Conservation (phyloP, 169 alveolate genomes). For the Fabrea salina region DNA sequence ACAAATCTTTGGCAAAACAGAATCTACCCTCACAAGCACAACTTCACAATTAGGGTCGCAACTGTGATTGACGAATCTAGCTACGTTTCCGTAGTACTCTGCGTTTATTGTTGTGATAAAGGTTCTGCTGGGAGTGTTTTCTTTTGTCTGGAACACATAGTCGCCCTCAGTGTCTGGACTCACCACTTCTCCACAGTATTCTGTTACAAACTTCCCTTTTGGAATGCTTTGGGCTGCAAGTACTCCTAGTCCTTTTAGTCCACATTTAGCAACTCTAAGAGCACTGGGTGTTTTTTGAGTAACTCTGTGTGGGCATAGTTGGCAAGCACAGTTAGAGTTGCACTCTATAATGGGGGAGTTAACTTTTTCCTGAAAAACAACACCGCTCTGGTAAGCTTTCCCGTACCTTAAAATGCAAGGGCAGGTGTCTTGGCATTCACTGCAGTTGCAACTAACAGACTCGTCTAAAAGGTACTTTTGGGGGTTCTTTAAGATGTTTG, state of each 20-base stretch:
- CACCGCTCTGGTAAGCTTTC: too few relatives aligned
- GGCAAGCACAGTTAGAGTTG: slow-evolving; percentile 1
- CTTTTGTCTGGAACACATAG: background rate
- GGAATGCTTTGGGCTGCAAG: background rate
- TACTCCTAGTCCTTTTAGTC: slow-evolving; percentile 22
- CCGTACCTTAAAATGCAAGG: too few relatives aligned
- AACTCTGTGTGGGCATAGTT: background rate
- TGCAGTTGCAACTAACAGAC: too few relatives aligned
- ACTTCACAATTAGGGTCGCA: slow-evolving; percentile 27
- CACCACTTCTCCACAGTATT: background rate
- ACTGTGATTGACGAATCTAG: slow-evolving; percentile 35
- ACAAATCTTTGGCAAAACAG: background rate
- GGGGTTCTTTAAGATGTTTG: too few relatives aligned
- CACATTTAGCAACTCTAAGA: background rate
- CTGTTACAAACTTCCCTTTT: slow-evolving; percentile 18
- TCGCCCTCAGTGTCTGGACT: background rate
- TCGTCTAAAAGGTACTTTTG: too few relatives aligned
- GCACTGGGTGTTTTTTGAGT: background rate
- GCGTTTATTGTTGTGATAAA: background rate
- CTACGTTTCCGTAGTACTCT: background rate
- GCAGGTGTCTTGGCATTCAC: too few relatives aligned
- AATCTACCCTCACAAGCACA: slow-evolving; percentile 9
- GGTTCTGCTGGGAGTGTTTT: background rate
- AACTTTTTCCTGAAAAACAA: too few relatives aligned
- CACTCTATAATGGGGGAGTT: slow-evolving; percentile 25